Conservation (phyloP, 352 stramenopile species). For the Phytophthora pseudosyringae region DNA sequence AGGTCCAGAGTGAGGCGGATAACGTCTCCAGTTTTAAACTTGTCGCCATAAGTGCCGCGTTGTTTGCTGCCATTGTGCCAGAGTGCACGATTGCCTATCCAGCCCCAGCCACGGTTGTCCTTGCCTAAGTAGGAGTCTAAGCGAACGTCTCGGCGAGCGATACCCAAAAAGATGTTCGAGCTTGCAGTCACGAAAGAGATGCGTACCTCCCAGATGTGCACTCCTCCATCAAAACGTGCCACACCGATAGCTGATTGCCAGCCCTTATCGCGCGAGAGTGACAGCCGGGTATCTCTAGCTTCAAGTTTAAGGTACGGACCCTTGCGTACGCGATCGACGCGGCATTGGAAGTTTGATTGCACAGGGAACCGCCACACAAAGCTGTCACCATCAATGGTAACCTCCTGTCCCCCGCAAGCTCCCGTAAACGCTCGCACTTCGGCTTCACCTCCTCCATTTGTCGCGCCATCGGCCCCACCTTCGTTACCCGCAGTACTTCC, state of each 20-base stretch:
- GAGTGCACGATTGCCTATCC: slow-evolving; percentile 90
- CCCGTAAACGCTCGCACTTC: slow-evolving; percentile 89
- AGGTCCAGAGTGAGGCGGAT: slow-evolving; percentile 87
- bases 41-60: slow-evolving; percentile 89
- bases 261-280: slow-evolving; percentile 85
- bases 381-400: slow-evolving; percentile 86
- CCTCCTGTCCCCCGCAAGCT: slow-evolving; percentile 79
- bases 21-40: slow-evolving; percentile 90
- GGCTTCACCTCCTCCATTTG: slow-evolving; percentile 74
- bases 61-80: slow-evolving; percentile 93
- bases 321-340: slow-evolving; percentile 85
- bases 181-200: slow-evolving; percentile 90
- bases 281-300: slow-evolving; percentile 82
- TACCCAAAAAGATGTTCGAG: slow-evolving; percentile 91
- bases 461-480: slow-evolving; percentile 55
- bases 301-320: slow-evolving; percentile 91
- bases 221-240: slow-evolving; percentile 81
- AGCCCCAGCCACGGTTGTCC: slow-evolving; percentile 91
- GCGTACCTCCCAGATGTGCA: slow-evolving; percentile 91
- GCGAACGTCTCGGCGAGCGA: slow-evolving; percentile 83
- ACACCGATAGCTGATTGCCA: slow-evolving; percentile 91
- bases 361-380: slow-evolving; percentile 91
- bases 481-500: slow-evolving; percentile 34
- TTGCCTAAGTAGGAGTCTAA: slow-evolving; percentile 92
- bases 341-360: slow-evolving; percentile 90